Conservation (phyloP, 768 basidiomycete species). For the Megacollybia marginata region DNA sequence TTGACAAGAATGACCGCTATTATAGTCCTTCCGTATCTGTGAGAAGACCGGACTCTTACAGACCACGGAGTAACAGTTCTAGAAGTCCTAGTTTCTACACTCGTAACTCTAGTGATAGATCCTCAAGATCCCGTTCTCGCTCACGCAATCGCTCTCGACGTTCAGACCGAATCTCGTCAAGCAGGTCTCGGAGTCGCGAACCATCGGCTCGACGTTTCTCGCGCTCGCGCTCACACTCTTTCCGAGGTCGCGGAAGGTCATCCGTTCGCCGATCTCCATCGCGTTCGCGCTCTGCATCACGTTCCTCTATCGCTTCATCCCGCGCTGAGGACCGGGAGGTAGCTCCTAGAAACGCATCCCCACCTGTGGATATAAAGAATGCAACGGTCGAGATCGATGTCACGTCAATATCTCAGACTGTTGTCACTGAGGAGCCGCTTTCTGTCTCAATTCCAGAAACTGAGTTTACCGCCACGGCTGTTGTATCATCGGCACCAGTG, state of each 20-base stretch:
- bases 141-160: neutral
- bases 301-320: slow-evolving; percentile 47
- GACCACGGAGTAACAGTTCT: slow-evolving; percentile 1
- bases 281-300: slow-evolving; percentile 15
- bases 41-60: neutral
- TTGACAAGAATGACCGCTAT: too few species aligned
- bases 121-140: slow-evolving; percentile 2
- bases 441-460: too few species aligned
- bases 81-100: neutral
- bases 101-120: neutral
- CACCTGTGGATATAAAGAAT: too few species aligned
- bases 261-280: slow-evolving; percentile 4
- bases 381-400: too few species aligned
- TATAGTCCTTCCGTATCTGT: too few species aligned
- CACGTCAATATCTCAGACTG: too few species aligned
- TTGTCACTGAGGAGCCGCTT: too few species aligned
- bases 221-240: slow-evolving; percentile 23
- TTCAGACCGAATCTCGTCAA: neutral
- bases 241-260: slow-evolving; percentile 15
- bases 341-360: too few species aligned
- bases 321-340: slow-evolving; percentile 26
- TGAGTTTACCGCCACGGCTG: too few species aligned
- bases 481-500: neutral
- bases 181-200: slow-evolving; percentile 1
- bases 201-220: slow-evolving; percentile 14